phyloP scores from a whole-genome alignment of 345 rosid genomes.

The Kandelia obovata region DNA sequence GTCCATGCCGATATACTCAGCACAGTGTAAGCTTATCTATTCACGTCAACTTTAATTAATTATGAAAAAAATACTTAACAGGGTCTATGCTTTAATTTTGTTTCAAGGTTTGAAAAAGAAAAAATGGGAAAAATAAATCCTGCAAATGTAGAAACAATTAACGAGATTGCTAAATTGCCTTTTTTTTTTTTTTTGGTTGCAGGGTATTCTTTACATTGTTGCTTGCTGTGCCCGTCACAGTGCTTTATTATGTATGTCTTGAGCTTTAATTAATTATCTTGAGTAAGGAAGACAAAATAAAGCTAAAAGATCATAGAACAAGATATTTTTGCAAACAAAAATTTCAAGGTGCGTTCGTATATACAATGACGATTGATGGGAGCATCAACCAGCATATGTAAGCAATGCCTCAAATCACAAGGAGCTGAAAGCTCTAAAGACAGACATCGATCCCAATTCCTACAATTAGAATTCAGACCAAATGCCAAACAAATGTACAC shows the following conservation, averaged over 20 bases:
- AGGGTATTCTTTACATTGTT: conserved; percentile 54
- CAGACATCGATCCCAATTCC: not conserved
- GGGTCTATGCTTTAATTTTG: no score
- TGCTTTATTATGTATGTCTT: conserved; percentile 37
- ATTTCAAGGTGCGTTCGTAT: no score
- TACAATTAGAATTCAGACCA: conserved; percentile 4
- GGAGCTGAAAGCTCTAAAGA: no score
- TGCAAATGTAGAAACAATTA: no score
- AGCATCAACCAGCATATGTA: no score
- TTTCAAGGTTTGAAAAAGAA: no score
- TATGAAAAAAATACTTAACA: no score
- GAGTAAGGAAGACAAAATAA: no score
- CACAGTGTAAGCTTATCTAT: conserved; percentile 51
- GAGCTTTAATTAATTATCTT: not conserved
- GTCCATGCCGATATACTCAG: conserved; percentile 70
- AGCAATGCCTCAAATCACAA: not conserved
- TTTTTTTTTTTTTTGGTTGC: not conserved
- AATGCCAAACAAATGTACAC: not conserved
- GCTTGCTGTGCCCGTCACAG: conserved; percentile 45
- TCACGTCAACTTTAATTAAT: not conserved
- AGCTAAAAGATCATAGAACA: not conserved
- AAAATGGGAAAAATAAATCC: no score
- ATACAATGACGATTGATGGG: no score
- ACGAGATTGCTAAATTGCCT: not conserved
- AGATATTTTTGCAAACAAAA: no score